Evolutionary conservation across 129 eudicot species (phyloP), one percentile per base, ranked within the genome.

Genomic region (Lonicera japonica): DNA sequence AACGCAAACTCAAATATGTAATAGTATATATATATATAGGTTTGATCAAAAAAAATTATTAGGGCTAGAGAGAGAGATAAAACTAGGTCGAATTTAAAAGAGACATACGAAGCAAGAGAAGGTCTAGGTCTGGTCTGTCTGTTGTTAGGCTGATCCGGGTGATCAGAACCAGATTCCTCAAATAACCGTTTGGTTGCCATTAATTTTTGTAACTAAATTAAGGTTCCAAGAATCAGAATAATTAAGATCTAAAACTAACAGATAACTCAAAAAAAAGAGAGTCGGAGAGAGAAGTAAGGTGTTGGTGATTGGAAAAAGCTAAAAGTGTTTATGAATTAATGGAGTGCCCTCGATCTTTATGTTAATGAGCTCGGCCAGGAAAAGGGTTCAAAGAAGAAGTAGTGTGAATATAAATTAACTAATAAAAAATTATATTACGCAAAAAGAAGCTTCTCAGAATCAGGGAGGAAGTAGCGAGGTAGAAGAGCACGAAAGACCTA

Each of bases 21-120:
- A 45, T 10, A 10, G n/a, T 45, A 45, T 10, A 45, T 15, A 45
- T 45, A 45, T 1, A 15, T 14, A 5, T 17, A 50, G 4, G 55
- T 12, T 50, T 14, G 3, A 50, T 47, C 0, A 0, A 8, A 0
- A 0, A 47, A 0, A 47, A 4, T 15, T 47, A 47, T 8, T n/a
- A 47, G 53, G 14, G 4, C 11, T 3, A 47, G 53, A 47, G 0
- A 47, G 53, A n/a, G n/a, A n/a, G n/a, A n/a, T n/a, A n/a, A n/a
- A n/a, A n/a, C 14, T 4, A 29, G 21, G 16, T 40, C 1, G 45
- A 45, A 47, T 29, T 60, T 47, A 51, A 10, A 40, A 25, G n/a
- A 43, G 48, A 83, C 90, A 19, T 88, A 88, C 96, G 85, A 71
- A 23, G 89, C 94, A 34, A 88, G 77, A 64, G 89, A 68, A 11